phyloP scores from a whole-genome alignment of 192 early-diverging fungal species.

The Pilaira anomala region DNA sequence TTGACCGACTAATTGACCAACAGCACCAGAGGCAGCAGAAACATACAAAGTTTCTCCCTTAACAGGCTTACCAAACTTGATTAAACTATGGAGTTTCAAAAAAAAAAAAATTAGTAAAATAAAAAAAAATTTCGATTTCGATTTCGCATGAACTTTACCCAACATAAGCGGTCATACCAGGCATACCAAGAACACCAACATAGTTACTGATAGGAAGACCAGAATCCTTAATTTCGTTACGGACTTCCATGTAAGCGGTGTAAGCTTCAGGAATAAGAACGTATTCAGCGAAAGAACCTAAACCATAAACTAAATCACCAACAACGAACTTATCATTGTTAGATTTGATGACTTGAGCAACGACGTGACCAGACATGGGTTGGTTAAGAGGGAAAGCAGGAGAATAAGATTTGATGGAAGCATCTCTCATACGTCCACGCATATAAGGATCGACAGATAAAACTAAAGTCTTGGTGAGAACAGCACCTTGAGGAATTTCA shows the following conservation, averaged over 20 bases:
- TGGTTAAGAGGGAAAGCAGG: conserved; percentile 54
- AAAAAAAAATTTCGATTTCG: not conserved
- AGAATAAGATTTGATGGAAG: conserved; percentile 41
- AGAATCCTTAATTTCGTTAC: conserved; percentile 38
- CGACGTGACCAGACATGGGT: conserved; percentile 56
- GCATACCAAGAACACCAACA: conserved; percentile 75
- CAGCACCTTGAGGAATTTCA: conserved; percentile 41
- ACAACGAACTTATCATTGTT: conserved; percentile 51
- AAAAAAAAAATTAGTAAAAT: conserved; percentile 17
- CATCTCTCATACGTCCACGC: conserved; percentile 61
- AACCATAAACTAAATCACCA: conserved; percentile 64
- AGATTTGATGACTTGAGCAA: conserved; percentile 66
- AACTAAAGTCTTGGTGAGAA: conserved; percentile 59
- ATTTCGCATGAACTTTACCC: conserved; percentile 21
- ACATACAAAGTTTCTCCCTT: conserved; percentile 81
- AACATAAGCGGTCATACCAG: conserved; percentile 74
- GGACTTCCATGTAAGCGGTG: conserved; percentile 22
- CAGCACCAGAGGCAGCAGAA: conserved; percentile 72
- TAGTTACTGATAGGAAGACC: conserved; percentile 56
- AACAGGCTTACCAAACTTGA: conserved; percentile 67
- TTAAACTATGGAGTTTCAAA: conserved; percentile 38
- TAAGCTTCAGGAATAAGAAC: conserved; percentile 39
- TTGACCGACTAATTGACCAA: conserved; percentile 73
- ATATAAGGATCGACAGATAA: conserved; percentile 79
- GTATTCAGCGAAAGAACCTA: conserved; percentile 56